phyloP scores from a whole-genome alignment of 306 rosid species.

The Morella rubra region DNA sequence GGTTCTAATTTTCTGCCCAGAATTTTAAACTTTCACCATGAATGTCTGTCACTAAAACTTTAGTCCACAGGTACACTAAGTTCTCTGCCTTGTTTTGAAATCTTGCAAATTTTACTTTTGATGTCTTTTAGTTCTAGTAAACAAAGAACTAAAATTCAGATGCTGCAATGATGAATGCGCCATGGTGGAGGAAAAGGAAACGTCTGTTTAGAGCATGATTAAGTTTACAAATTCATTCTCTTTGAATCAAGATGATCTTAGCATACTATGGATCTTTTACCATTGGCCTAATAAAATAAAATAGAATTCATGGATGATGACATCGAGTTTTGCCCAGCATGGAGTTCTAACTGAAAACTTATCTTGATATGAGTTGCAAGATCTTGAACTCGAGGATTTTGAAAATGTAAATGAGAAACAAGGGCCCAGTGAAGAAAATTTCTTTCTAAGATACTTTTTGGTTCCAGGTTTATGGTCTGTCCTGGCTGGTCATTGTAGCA shows the following conservation, averaged over 20 bases:
- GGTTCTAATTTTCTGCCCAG: slow-evolving; percentile 15
- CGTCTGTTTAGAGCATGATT: slow-evolving; percentile 3
- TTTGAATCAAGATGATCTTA: slow-evolving; percentile 4
- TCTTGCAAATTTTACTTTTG: background rate
- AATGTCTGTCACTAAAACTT: slow-evolving; percentile 2
- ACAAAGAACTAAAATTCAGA: background rate
- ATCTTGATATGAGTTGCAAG: background rate
- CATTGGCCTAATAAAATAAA: background rate
- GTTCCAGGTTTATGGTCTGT: slow-evolving; percentile 82
- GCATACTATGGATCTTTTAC: background rate
- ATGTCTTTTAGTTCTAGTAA: background rate
- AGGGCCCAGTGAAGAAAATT: background rate
- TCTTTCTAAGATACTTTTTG: slow-evolving; percentile 30
- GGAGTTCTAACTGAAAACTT: background rate
- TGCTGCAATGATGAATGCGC: background rate
- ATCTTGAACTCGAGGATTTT: background rate
- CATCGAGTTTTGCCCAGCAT: background rate
- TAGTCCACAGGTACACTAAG: background rate
- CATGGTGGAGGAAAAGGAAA: background rate
- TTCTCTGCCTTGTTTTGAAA: background rate
- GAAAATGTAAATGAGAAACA: background rate
- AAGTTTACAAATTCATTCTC: background rate
- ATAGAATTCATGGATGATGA: background rate
- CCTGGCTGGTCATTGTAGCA: slow-evolving; percentile 92
- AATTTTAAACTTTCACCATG: slow-evolving; percentile 3